A percentile compares a stretch with the other conserved stretches of the same genome.
phyloP scores from a whole-genome alignment of 1,139 yeast species.

The Hansenula sp. region DNA sequence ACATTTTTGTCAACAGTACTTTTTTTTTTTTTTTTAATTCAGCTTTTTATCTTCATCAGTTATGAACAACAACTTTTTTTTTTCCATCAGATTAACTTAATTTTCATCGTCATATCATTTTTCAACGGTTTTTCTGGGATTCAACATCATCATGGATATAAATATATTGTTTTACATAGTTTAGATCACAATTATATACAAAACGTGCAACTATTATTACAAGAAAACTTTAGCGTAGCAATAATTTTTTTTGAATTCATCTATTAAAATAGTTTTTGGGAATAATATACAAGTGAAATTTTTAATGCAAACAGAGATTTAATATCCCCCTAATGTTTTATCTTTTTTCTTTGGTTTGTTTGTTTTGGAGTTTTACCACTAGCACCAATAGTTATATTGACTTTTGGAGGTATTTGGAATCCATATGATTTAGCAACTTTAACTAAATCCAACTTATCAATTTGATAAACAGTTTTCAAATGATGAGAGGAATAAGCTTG shows the following conservation, averaged over 20 bases:
- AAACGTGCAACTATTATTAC: neutral
- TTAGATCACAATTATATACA: neutral
- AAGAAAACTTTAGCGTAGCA: no score
- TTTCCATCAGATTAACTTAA: neutral
- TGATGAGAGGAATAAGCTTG: slow-evolving; percentile 98
- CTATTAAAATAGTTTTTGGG: neutral
- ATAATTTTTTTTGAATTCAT: neutral
- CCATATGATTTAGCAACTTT: slow-evolving; percentile 97
- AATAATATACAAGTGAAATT: slow-evolving; percentile 1
- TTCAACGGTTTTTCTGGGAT: slow-evolving; percentile 4
- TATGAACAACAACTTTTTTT: neutral
- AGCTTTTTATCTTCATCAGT: neutral
- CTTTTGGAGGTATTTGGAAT: slow-evolving; percentile 94
- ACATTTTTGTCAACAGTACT: no score
- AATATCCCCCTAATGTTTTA: slow-evolving; percentile 5
- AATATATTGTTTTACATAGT: neutral
- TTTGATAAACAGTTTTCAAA: slow-evolving; percentile 91
- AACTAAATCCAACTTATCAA: slow-evolving; percentile 87
- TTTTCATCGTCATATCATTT: neutral
- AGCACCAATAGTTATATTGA: slow-evolving; percentile 91
- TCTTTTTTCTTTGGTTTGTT: slow-evolving; percentile 20
- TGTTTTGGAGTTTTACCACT: slow-evolving; percentile 58
- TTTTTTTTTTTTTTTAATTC: neutral
- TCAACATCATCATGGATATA: slow-evolving; percentile 4
- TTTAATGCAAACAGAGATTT: neutral